Conservation (phyloP, 2,329 filamentous ascomycete species). For the Aspergillus aculeatus region DNA sequence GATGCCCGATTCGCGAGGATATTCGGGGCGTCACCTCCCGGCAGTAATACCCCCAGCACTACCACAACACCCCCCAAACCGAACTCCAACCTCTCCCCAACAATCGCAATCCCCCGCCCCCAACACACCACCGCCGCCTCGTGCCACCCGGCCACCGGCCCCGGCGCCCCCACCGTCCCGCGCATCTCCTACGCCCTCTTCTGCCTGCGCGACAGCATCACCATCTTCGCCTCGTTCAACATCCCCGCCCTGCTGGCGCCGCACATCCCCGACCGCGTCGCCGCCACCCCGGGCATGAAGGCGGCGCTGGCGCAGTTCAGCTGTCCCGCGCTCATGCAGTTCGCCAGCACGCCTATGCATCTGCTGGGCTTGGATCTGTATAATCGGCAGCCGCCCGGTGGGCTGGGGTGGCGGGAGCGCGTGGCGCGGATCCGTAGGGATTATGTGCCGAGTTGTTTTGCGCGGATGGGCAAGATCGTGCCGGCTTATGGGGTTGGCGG, state of each 20-base stretch:
- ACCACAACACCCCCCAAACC: constrained; percentile 6
- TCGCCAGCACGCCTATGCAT: constrained; percentile 79
- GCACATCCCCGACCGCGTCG: constrained; percentile 56
- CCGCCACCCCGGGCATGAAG: constrained; percentile 46
- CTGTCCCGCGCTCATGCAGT: constrained; percentile 75
- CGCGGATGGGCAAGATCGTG: constrained; percentile 79
- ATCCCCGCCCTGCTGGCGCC: constrained; percentile 77
- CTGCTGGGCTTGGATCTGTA: constrained; percentile 83
- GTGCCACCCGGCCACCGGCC: constrained; percentile 15
- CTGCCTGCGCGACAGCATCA: constrained; percentile 77
- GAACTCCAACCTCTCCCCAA: neutral
- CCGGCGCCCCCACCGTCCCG: constrained; percentile 54
- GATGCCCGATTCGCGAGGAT: constrained; percentile 81
- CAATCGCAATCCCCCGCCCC: constrained; percentile 9
- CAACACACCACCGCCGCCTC: constrained; percentile 15
- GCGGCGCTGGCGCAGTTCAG: constrained; percentile 72
- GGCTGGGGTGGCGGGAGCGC: constrained; percentile 58
- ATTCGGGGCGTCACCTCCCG: constrained; percentile 63
- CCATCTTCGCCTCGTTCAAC: constrained; percentile 91
- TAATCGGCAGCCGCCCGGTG: constrained; percentile 59
- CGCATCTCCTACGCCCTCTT: constrained; percentile 74
- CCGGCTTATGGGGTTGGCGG: constrained; percentile 87
- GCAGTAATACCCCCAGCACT: constrained; percentile 41
- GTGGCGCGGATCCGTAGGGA: constrained; percentile 67
- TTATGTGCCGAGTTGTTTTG: constrained; percentile 70